Percentiles rank a stretch among this genome's conserved stretches.
These are phyloP conservation scores for Sporothrix variecibatus DNA, from an alignment of 2,329 filamentous ascomycete species.

Conservation along the genomic window DNA sequence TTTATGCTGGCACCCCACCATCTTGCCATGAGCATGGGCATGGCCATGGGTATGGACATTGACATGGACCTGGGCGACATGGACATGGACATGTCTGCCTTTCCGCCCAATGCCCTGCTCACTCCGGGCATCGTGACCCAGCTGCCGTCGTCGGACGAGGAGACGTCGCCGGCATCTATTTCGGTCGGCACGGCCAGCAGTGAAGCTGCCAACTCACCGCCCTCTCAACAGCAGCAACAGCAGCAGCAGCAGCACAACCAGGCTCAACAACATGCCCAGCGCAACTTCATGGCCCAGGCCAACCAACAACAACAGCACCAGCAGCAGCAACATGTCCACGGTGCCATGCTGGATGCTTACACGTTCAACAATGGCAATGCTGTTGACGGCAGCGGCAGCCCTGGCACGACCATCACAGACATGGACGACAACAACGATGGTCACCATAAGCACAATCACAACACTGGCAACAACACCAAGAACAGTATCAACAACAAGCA, in stretches of 20 bases:
- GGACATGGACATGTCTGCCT: conserved; percentile 25
- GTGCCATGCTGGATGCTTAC: conserved; percentile 38
- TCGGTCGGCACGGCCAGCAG: conserved; percentile 21
- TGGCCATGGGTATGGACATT: conserved; percentile 41
- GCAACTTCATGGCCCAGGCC: not conserved
- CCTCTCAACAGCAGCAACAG: not conserved
- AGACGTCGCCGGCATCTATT: conserved; percentile 26
- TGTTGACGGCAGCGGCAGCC: not conserved
- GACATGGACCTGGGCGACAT: conserved; percentile 26
- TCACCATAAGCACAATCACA: not conserved
- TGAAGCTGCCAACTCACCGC: conserved; percentile 16
- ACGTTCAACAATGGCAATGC: conserved; percentile 34
- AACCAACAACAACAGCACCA: not conserved
- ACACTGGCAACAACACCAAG: conserved; percentile 16
- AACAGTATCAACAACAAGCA: conserved; percentile 27
- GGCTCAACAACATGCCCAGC: not conserved
- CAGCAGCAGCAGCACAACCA: no score
- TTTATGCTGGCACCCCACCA: conserved; percentile 29
- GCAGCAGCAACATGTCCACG: conserved; percentile 15
- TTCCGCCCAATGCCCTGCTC: not conserved
- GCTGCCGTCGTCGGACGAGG: conserved; percentile 32
- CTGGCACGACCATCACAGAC: not conserved
- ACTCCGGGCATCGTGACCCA: conserved; percentile 21
- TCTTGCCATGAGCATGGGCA: conserved; percentile 47
- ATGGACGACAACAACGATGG: not conserved